phyloP scores from a whole-genome alignment of 108 stramenopile species.

The Parietichytrium sp. region DNA sequence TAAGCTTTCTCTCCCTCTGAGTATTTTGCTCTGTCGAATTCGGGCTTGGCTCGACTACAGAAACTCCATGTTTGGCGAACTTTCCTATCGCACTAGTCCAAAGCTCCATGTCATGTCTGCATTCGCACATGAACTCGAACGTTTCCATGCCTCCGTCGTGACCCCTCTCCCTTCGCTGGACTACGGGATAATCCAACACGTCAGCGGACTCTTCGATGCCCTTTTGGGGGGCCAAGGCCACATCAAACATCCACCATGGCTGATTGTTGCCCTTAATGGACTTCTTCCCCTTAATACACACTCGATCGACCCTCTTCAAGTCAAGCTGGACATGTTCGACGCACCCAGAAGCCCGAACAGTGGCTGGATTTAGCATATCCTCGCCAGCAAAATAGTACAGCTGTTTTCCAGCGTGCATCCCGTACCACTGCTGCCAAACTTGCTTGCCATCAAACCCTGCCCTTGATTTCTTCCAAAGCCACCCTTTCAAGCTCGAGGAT shows the following conservation, averaged over 20 bases:
- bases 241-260: background rate
- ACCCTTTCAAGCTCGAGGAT: no score
- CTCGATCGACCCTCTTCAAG: background rate
- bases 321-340: background rate
- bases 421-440: slow-evolving; percentile 33
- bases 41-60: background rate
- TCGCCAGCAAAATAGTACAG: background rate
- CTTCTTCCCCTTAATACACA: background rate
- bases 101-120: background rate
- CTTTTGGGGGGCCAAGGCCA: background rate
- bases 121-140: slow-evolving; percentile 22
- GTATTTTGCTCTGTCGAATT: background rate
- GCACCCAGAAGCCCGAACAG: no score
- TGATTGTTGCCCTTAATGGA: background rate
- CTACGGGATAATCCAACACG: background rate
- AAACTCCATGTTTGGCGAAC: background rate
- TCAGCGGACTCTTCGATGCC: background rate
- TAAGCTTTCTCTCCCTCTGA: background rate
- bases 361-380: no score
- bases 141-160: background rate
- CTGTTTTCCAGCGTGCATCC: background rate
- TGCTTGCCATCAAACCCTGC: background rate
- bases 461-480: slow-evolving; percentile 23
- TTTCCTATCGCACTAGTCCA: slow-evolving; percentile 25
- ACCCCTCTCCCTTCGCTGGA: background rate